Base-by-base conservation (phyloP, 176 grass and related monocot species). In the Bothriochloa decipiens region DNA sequence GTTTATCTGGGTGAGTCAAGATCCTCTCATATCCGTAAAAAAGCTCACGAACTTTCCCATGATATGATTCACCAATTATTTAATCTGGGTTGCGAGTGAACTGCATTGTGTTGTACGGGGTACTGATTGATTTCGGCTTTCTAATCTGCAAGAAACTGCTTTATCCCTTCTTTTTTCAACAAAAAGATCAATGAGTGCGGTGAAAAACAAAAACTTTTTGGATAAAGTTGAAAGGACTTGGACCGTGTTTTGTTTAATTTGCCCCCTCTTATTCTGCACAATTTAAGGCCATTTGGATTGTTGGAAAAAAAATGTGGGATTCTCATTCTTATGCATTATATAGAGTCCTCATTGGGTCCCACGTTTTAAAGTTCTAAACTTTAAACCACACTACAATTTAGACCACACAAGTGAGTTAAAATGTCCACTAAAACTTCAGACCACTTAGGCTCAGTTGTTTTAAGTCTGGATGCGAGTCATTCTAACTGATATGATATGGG, bases 1-100 rank as follows among this genome's bases (percentile, higher is more conserved):
- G 94, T 97, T 77, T 97, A 94, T 90, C 43, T 97, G 74, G 94
- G 92, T 97, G 89, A 94, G 91, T 86, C 77, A 84, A 76, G 63
- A 82, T 90, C 36, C 75, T 86, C 66, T 69, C 80, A 57, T 60
- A 60, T 61, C 29, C 2, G 50, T 14, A 12, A 84, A 87, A 69
- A 90, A 83, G 78, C 57, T 82, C 82, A 25, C 68, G 0, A 37
- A 25, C 78, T 84, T 80, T 91, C 79, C 18, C 63, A 14, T 22
- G 67, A 67, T 67, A 86, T 76, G 79, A 72, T 89, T 78, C 74
- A 20, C n/a, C 65, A 71, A 66, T 70, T 32, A 77, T 88, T 32
- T 8, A 2, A 36, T 4, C 33, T 46, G 23, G 23, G n/a, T 73
- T 77, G 12, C 15, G 14, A 13, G 47, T 67, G 28, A 50, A 82